Evolutionary conservation across 805 yeast genomes (phyloP), one percentile per base, ranked within the genome.

Genomic region (Maudiozyma serrabonitensis): DNA sequence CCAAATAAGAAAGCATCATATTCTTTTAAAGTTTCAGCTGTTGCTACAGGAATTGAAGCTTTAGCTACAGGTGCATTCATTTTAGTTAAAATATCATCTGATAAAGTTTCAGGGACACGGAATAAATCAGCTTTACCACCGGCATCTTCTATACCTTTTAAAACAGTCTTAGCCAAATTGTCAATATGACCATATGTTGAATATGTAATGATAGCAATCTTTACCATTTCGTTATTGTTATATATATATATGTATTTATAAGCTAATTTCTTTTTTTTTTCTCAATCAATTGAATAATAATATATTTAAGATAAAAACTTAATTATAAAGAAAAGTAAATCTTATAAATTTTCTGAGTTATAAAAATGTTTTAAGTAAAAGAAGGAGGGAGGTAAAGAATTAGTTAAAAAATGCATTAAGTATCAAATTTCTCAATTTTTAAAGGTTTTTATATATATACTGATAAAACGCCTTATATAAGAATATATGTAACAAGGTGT

Each of bases 1-100:
- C 95, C 95, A 58, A 87, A 82, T 55, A 87, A 55, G 66, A 81
- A 82, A 13, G 81, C 89, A 61, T 87, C 95, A 70, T 82, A 84
- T 52, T 76, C 69, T 19, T 67, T 64, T 58, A 87, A 73, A 2
- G 78, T 75, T 9, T 77, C 81, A 6, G 69, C 59, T 4, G 81
- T 73, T 35, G 87, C 86, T 50, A 78, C 65, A 49, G 88, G 88
- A 60, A 64, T 51, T 51, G 71, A 71, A 26, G 78, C 73, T 62
- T 79, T 80, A 42, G 88, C 82, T 23, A 42, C 37, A 28, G 93
- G 64, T 37, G 91, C 89, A 55, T 80, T 78, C 74, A 87, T 71
- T 53, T 65, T 54, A 25, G 63, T 64, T 50, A 87, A 69, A 26
- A 82, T 74, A 16, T 81, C 85, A 40, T 74, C 78, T 12, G 81